A percentile compares a stretch with the other conserved stretches of the same genome.
phyloP scores from a whole-genome alignment of 352 stramenopile genomes.

The Pilasporangium apinafurcum region DNA sequence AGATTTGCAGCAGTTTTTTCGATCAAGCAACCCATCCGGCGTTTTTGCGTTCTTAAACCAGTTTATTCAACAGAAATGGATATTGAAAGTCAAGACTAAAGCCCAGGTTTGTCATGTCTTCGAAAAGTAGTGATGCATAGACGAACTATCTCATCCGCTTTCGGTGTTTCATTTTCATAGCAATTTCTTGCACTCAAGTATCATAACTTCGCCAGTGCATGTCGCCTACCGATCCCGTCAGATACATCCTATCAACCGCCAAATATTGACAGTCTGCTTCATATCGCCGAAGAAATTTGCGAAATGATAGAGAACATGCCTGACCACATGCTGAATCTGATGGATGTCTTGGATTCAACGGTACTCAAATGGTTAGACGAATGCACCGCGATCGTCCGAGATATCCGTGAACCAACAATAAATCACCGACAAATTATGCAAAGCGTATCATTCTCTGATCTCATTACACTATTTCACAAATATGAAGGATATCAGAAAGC shows the following conservation, averaged over 20 bases:
- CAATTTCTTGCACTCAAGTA: conserved; percentile 58
- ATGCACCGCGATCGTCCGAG: conserved; percentile 57
- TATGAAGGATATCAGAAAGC: conserved; percentile 61
- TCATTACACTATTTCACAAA: conserved; percentile 53
- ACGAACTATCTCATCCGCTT: not conserved
- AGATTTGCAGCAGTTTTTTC: conserved; percentile 49
- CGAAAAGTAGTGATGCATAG: not conserved
- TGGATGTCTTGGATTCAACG: conserved; percentile 54
- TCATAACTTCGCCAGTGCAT: conserved; percentile 29
- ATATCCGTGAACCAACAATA: conserved; percentile 69
- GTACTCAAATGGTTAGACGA: conserved; percentile 71
- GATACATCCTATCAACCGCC: conserved; percentile 74
- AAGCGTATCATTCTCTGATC: conserved; percentile 48
- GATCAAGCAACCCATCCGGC: conserved; percentile 9
- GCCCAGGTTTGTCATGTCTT: conserved; percentile 19
- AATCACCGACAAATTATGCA: conserved; percentile 61
- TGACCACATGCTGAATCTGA: conserved; percentile 45
- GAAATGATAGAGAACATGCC: conserved; percentile 74
- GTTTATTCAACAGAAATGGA: conserved; percentile 71
- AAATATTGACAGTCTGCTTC: conserved; percentile 71
- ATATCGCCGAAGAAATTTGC: conserved; percentile 55
- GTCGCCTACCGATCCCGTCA: conserved; percentile 46
- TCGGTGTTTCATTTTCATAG: conserved; percentile 2
- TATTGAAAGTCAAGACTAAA: conserved; percentile 66
- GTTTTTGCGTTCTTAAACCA: conserved; percentile 53